Percentiles rank a stretch among this genome's conserved stretches.
Conservation (phyloP, 2,329 filamentous ascomycete genomes). For the Penicillium sp. region DNA sequence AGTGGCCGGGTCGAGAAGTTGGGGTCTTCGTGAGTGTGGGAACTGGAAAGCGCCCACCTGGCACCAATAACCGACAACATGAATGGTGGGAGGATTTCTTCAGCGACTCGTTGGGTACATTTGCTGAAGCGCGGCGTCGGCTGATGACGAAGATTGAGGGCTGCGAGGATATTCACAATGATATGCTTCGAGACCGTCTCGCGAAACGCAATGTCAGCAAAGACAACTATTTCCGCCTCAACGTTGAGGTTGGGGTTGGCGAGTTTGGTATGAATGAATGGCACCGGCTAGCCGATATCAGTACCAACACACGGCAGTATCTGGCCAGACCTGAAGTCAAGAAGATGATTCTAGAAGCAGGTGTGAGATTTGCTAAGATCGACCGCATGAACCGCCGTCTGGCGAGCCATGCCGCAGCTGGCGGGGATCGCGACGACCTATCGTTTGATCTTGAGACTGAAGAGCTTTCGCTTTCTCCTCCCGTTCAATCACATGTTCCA, state of each 20-base stretch:
- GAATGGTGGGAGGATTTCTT: conserved; percentile 92
- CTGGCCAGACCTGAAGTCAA: conserved; percentile 71
- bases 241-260: conserved; percentile 91
- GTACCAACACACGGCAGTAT: conserved; percentile 84
- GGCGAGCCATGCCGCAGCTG: conserved; percentile 48
- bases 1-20: conserved; percentile 91
- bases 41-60: conserved; percentile 79
- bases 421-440: conserved; percentile 25
- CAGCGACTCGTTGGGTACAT: conserved; percentile 69
- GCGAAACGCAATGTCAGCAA: conserved; percentile 73
- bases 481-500: conserved; percentile 28
- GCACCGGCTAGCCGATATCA: conserved; percentile 90
- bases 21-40: conserved; percentile 91
- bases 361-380: conserved; percentile 79
- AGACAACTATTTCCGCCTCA: conserved; percentile 94
- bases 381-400: conserved; percentile 70
- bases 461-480: conserved; percentile 20
- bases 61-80: conserved; percentile 64
- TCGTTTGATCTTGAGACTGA: conserved; percentile 30
- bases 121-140: conserved; percentile 80
- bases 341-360: conserved; percentile 70
- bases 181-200: conserved; percentile 78
- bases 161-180: conserved; percentile 85
- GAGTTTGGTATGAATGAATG: conserved; percentile 99
- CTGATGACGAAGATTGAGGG: conserved; percentile 92